Base-by-base conservation (phyloP, 805 yeast genomes). In the Zygotorulaspora sp. region DNA sequence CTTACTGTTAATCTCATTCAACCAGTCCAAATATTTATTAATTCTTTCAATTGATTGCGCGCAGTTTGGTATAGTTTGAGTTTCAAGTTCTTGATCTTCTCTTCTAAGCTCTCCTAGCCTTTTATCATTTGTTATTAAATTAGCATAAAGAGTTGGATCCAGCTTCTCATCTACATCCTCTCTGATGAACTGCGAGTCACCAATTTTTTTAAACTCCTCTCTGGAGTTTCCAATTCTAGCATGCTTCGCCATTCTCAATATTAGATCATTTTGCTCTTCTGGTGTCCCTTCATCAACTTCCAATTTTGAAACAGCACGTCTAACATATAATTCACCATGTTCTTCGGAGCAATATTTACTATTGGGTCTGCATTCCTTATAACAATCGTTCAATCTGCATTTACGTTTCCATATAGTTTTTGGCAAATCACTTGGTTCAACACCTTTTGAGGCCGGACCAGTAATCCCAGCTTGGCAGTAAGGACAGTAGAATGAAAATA, bases 291-390 rank as follows among this genome's bases (percentile, higher is more conserved):
- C 44, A 11, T 30, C 21, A 3, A 38, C 28, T 25, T 40, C 28
- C 38, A 55, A 33, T 32, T 43, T 49, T 5, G 38, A 30, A 30
- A 46, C 16, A 11, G 45, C 40, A 6, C 31, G 32, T 11, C 32
- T 28, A 38, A 50, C 43, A 41, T 51, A 61, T 15, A 47, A 30
- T 23, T 39, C 26, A 23, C 95, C 96, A 59, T 89, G 95, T 17
- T 74, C 83, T 14, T 70, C 71, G 11, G 77, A 63, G 56, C 97
- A 88, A 55, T 83, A 88, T 57, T 88, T 86, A 22, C 87, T 75
- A 31, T 58, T 61, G 4, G 48, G 50, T 14, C 41, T 38, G 29
- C 62, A 55, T 7, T 56, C 56, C 34, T 39, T 45, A 37, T 47
- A 69, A 54, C 97, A 88, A 1, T 53, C 57, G 1, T 58, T 53